Conservation (phyloP, 495 filamentous ascomycete species). For the Podospora fimiseda region DNA sequence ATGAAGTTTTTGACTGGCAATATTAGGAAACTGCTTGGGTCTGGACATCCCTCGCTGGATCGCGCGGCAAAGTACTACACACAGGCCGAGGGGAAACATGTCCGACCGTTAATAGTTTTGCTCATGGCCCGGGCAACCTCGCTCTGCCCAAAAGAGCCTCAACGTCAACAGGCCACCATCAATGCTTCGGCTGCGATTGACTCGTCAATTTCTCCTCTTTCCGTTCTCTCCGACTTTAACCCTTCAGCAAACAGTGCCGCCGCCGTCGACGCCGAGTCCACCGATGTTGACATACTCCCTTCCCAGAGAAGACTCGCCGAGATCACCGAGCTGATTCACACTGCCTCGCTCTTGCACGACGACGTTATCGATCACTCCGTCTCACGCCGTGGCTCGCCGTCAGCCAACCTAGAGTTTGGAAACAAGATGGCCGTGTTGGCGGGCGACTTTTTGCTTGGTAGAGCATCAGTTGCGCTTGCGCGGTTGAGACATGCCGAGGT, state of each 20-base stretch:
- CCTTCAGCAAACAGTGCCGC: slow-evolving; percentile 53
- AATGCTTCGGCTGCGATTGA: slow-evolving; percentile 53
- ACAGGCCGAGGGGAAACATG: slow-evolving; percentile 92
- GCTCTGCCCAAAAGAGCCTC: slow-evolving; percentile 59
- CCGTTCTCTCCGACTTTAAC: slow-evolving; percentile 76
- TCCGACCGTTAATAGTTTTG: slow-evolving; percentile 86
- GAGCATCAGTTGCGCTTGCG: slow-evolving; percentile 89
- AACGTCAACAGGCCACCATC: slow-evolving; percentile 29
- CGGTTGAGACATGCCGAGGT: slow-evolving; percentile 88
- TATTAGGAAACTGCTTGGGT: slow-evolving; percentile 79
- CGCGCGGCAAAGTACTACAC: slow-evolving; percentile 98
- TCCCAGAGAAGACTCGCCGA: slow-evolving; percentile 91
- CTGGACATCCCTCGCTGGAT: slow-evolving; percentile 87
- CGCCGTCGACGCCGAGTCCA: slow-evolving; percentile 40
- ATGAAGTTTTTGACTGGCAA: slow-evolving; percentile 90
- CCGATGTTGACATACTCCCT: slow-evolving; percentile 74
- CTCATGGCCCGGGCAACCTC: slow-evolving; percentile 93
- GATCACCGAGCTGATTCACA: slow-evolving; percentile 95
- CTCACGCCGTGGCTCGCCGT: slow-evolving; percentile 72
- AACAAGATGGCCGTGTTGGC: slow-evolving; percentile 99
- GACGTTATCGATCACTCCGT: slow-evolving; percentile 94
- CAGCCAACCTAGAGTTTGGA: slow-evolving; percentile 87
- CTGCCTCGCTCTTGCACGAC: slow-evolving; percentile 92
- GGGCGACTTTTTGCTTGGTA: slow-evolving; percentile 87
- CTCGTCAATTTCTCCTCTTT: slow-evolving; percentile 65